phyloP scores from a whole-genome alignment of 352 stramenopile species.

The Aphanomyces stellatus region DNA sequence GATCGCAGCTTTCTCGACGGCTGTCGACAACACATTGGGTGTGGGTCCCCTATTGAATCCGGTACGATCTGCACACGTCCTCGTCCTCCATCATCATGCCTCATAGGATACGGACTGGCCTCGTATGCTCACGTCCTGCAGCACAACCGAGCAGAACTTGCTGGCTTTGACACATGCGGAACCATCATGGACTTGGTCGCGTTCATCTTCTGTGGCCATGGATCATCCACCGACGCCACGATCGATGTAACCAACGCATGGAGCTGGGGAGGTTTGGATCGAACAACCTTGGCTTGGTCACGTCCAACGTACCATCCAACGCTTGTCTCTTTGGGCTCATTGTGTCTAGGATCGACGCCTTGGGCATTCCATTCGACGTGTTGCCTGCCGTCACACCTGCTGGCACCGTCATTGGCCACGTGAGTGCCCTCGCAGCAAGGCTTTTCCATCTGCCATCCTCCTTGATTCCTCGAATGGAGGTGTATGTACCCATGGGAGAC shows the following conservation, averaged over 20 bases:
- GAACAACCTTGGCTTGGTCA: slow-evolving; percentile 38
- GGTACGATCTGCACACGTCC: background rate
- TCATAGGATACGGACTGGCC: slow-evolving; percentile 59
- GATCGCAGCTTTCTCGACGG: slow-evolving; percentile 38
- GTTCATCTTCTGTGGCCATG: slow-evolving; percentile 60
- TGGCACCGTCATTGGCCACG: slow-evolving; percentile 39
- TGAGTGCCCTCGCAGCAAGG: background rate
- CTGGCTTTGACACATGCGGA: slow-evolving; percentile 55
- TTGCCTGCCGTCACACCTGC: slow-evolving; percentile 50
- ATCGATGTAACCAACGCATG: slow-evolving; percentile 73
- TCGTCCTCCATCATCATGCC: slow-evolving; percentile 27
- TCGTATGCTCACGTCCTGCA: slow-evolving; percentile 51
- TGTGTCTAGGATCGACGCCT: slow-evolving; percentile 33
- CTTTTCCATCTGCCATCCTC: slow-evolving; percentile 27
- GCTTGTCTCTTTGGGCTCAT: background rate
- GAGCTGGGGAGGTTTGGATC: slow-evolving; percentile 63
- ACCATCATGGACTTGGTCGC: slow-evolving; percentile 74
- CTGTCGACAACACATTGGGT: slow-evolving; percentile 25
- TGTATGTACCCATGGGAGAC: slow-evolving; percentile 68
- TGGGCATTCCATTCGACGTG: slow-evolving; percentile 48
- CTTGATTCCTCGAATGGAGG: slow-evolving; percentile 15
- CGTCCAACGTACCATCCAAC: slow-evolving; percentile 25
- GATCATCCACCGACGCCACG: slow-evolving; percentile 26
- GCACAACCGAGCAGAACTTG: slow-evolving; percentile 26
- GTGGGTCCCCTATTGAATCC: background rate